Conservation (phyloP, 2,329 filamentous ascomycete species). For the Plectosphaerella sp. region DNA sequence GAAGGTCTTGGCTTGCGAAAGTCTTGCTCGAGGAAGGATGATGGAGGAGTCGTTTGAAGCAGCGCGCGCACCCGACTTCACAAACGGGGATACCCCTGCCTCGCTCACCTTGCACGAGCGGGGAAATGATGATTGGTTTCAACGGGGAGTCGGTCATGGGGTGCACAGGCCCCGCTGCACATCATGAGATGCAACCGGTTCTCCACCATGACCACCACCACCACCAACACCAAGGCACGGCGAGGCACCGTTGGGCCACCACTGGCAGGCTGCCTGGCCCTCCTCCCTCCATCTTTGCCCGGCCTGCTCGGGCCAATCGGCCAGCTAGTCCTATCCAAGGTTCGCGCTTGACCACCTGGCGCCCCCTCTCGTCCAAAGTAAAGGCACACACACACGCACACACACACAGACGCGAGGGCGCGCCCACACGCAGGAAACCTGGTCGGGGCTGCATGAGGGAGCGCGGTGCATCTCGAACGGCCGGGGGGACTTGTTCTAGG, state of each 20-base stretch:
- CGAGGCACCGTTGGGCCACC: no score
- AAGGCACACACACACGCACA: no score
- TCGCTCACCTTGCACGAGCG: background rate
- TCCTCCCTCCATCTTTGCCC: background rate
- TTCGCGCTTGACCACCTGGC: background rate
- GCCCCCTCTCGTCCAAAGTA: no score
- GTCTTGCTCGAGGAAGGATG: background rate
- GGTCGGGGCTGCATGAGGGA: background rate
- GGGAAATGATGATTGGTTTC: slow-evolving; percentile 6
- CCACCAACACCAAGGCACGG: background rate
- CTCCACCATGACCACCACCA: slow-evolving; percentile 3
- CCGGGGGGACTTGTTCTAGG: background rate
- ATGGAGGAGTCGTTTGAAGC: slow-evolving; percentile 4
- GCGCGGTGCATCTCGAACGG: background rate
- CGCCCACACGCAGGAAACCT: background rate
- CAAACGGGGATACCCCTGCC: background rate
- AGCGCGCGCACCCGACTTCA: background rate
- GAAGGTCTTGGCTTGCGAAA: background rate
- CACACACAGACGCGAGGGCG: background rate
- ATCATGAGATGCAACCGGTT: slow-evolving; percentile 10
- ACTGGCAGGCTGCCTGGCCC: background rate
- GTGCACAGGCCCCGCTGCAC: slow-evolving; percentile 6
- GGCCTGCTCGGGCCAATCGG: background rate
- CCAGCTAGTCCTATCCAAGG: background rate
- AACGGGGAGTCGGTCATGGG: slow-evolving; percentile 2